Evolutionary conservation across 352 stramenopile species (phyloP), one percentile per base, ranked within the genome.

Genomic region (Phytophthora brassicae): DNA sequence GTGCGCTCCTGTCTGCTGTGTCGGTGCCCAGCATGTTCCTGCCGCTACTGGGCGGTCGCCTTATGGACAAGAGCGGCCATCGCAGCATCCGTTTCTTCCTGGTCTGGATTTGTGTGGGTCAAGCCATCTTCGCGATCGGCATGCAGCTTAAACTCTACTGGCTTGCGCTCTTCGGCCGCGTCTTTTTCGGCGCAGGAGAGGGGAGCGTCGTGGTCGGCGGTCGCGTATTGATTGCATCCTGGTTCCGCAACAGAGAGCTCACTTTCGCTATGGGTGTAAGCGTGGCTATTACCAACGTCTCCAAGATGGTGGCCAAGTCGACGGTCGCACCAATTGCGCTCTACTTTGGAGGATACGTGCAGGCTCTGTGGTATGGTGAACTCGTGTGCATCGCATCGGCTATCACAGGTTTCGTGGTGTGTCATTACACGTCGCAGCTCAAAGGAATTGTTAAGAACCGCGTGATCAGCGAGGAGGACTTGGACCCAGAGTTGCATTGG

Each of bases 251-350:
- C 59, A 75, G 66, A 17, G 86, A 95, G 64, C 75, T 96, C n/a
- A 94, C 85, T 11, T 96, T 94, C 42, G 87, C 87, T 36, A 92
- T 96, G 82, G 90, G 90, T 31, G 86, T 95, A 12, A 86, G 68
- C 38, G 88, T 97, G n/a, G 89, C 86, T 13, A 62, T 95, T 33
- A 95, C 90, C n/a, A 96, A 96, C 62, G 57, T 96, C 11, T 92
- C 81, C 56, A 97, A 97, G 81, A 97, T 96, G 79, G 54, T 96
- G n/a, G 88, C 89, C 13, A 96, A 96, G 68, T 72, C 89, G 1
- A 95, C 86, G 6, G 84, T 95, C 19, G 89, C 86, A 12, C 89
- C 90, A 0, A 79, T 96, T 28, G 88, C 88, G 1, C 64, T 95
- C 14, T 84, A 91, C 54, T 94, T 92, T 64, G 83, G 88, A 14